These are phyloP conservation scores for Eutrema heterophyllum DNA, from an alignment of 345 rosid species.

Conservation along the genomic window DNA sequence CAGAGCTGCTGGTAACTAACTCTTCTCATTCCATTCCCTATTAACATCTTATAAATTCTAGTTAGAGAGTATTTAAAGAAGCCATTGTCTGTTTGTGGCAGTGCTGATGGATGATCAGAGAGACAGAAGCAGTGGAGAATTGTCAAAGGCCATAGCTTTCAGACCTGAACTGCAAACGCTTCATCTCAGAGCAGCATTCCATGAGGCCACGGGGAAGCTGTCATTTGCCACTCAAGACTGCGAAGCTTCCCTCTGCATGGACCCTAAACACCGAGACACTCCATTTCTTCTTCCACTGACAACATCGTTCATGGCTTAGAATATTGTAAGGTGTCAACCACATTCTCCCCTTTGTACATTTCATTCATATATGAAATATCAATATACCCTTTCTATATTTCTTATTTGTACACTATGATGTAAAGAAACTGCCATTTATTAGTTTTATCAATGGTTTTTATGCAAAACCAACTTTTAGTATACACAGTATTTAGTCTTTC, in stretches of 20 bases:
- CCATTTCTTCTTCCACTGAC: slow-evolving; percentile 49
- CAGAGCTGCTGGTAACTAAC: slow-evolving; percentile 80
- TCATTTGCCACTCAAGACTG: slow-evolving; percentile 65
- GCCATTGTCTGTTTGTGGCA: slow-evolving; percentile 22
- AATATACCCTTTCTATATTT: neutral
- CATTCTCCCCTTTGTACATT: neutral
- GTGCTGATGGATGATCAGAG: slow-evolving; percentile 94
- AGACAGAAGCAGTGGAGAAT: slow-evolving; percentile 86
- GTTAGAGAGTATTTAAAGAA: neutral
- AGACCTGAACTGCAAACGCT: slow-evolving; percentile 87
- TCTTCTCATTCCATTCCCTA: neutral
- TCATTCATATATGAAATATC: neutral
- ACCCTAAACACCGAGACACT: slow-evolving; percentile 69
- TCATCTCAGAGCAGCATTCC: slow-evolving; percentile 93
- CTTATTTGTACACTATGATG: neutral
- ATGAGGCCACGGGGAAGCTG: slow-evolving; percentile 70
- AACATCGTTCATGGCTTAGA: slow-evolving; percentile 19
- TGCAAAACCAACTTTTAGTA: slow-evolving; percentile 6
- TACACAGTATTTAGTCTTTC: slow-evolving; percentile 4
- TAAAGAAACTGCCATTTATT: slow-evolving; percentile 8
- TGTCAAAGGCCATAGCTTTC: slow-evolving; percentile 79
- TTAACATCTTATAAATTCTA: neutral
- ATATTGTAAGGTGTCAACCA: slow-evolving; percentile 20
- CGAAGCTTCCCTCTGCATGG: slow-evolving; percentile 88
- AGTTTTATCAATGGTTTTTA: slow-evolving; percentile 2